phyloP scores from a whole-genome alignment of 305 asterid species.

The Petunia hybrid region DNA sequence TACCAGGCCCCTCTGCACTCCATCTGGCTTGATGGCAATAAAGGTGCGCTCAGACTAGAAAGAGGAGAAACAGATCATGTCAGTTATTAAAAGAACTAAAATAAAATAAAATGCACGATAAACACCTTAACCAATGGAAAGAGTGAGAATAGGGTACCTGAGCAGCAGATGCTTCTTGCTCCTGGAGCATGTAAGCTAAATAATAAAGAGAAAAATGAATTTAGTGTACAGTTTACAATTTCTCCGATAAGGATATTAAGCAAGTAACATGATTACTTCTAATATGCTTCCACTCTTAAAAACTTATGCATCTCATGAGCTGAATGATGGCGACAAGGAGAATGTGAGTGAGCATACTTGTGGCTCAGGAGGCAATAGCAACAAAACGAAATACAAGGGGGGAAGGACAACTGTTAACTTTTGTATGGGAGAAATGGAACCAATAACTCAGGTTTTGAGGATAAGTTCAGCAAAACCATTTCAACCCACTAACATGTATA shows the following conservation, averaged over 20 bases:
- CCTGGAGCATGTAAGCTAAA: conserved; percentile 84
- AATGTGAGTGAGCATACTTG: not conserved
- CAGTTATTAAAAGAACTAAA: conserved; percentile 34
- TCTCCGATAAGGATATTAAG: not conserved
- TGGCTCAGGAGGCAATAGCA: not conserved
- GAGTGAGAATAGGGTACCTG: conserved; percentile 53
- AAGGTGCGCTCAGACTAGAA: conserved; percentile 85
- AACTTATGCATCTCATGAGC: not conserved
- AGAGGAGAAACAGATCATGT: conserved; percentile 30
- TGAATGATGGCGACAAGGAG: not conserved
- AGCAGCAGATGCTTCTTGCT: conserved; percentile 90
- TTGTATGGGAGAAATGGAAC: conserved; percentile 29
- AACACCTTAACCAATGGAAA: conserved; percentile 29
- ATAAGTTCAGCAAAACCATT: conserved; percentile 29
- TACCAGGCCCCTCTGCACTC: conserved; percentile 99
- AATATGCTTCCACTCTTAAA: not conserved
- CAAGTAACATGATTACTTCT: not conserved
- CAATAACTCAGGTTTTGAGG: conserved; percentile 27
- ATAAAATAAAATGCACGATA: not conserved
- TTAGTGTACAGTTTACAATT: conserved; percentile 20
- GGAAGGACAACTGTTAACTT: conserved; percentile 10
- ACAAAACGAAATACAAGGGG: not conserved
- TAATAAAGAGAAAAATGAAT: conserved; percentile 27
- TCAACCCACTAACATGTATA: conserved; percentile 35
- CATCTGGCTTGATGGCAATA: conserved; percentile 98